Conservation (phyloP, 192 early-diverging fungal genomes). For the Coemansia brasiliensis region DNA sequence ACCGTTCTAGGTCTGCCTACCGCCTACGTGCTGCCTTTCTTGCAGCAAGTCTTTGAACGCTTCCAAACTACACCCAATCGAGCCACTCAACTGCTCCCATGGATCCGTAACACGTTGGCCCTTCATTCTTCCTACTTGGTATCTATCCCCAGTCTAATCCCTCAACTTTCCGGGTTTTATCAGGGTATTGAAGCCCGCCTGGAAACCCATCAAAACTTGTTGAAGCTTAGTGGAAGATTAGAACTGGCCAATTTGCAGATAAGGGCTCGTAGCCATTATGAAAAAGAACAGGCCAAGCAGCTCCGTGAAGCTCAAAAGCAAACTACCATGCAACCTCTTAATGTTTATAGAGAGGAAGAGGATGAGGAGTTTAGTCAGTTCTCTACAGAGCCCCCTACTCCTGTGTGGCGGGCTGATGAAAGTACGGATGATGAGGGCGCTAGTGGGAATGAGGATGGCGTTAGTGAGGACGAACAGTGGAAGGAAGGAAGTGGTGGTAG, state of each 20-base stretch:
- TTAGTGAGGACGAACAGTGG: conserved; percentile 31
- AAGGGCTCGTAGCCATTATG: conserved; percentile 20
- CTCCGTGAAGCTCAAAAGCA: conserved; percentile 12
- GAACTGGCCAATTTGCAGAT: conserved; percentile 48
- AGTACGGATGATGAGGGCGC: conserved; percentile 32
- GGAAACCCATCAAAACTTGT: conserved; percentile 29
- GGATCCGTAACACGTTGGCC: conserved; percentile 35
- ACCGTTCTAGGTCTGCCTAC: conserved; percentile 34
- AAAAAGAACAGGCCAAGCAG: conserved; percentile 18
- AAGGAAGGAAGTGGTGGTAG: conserved; percentile 10
- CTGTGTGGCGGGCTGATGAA: conserved; percentile 47
- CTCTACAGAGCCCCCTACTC: conserved; percentile 25
- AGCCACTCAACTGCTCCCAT: conserved; percentile 35
- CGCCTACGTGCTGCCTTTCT: conserved; percentile 35
- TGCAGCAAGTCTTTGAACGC: conserved; percentile 52
- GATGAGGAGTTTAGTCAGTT: conserved; percentile 8
- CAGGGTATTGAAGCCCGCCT: conserved; percentile 35
- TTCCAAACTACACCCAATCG: conserved; percentile 30
- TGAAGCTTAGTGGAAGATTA: conserved; percentile 39
- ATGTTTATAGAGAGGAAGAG: conserved; percentile 32
- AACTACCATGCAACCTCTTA: conserved; percentile 30
- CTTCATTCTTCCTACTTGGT: conserved; percentile 43
- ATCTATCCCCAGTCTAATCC: conserved; percentile 36
- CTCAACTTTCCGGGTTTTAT: conserved; percentile 47
- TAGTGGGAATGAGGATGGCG: conserved; percentile 2